Conservation (phyloP, 257 asterid species). For the Ligustrum vulgare region DNA sequence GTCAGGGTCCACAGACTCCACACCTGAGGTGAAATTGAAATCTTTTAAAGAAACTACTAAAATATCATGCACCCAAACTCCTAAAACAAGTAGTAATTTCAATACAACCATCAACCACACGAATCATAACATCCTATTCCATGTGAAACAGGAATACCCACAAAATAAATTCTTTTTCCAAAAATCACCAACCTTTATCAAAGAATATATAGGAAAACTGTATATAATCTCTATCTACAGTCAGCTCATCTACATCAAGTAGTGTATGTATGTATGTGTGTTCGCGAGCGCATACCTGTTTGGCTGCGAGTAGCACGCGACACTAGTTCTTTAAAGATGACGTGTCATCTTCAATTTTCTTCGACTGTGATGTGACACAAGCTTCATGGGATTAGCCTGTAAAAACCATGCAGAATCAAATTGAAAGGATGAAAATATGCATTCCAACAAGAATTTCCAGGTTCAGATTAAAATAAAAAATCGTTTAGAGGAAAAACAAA, state of each 20-base stretch:
- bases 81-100: not conserved
- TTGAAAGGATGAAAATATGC: slow-evolving; percentile 5
- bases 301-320: slow-evolving; percentile 80
- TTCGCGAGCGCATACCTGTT: slow-evolving; percentile 74
- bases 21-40: no score
- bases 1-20: no score
- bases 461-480: not conserved
- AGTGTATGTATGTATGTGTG: no score
- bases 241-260: not conserved
- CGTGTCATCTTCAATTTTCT: slow-evolving; percentile 81
- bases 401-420: slow-evolving; percentile 11
- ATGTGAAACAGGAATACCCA: no score
- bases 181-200: not conserved
- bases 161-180: no score
- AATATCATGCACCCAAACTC: not conserved
- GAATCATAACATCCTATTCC: no score
- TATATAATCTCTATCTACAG: no score
- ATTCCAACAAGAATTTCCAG: no score
- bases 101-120: not conserved
- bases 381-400: slow-evolving; percentile 92
- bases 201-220: not conserved
- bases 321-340: slow-evolving; percentile 72
- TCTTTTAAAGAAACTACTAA: not conserved
- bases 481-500: not conserved
- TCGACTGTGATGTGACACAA: no score